Evolutionary conservation across 129 eudicot genomes (phyloP), one percentile per base, ranked within the genome.

Genomic region (Scalesia atractyloides): DNA sequence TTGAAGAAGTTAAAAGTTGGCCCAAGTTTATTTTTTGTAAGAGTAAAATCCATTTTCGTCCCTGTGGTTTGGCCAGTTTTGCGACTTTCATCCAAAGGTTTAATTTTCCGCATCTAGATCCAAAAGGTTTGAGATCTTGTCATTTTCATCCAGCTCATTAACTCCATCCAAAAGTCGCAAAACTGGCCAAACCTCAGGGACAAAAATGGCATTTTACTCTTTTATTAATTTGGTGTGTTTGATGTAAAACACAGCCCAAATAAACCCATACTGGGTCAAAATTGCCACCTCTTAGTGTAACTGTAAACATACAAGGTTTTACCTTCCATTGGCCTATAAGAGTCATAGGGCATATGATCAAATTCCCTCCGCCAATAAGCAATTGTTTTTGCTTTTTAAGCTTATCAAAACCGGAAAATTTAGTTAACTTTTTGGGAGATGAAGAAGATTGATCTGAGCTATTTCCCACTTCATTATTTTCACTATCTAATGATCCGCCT

Each of bases 301-400:
- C 30, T 24, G 30, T 24, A 41, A 24, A 18, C 8, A 24, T 60
- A 56, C 51, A 68, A 56, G 62, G 49, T 62, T 33, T 67, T 83
- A 94, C 99, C 99, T 94, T 94, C 99, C 99, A 94, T 64, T 94
- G 99, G 82, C 97, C 89, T 19, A 94, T 78, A 71, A 94, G 99
- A 69, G 99, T 94, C 99, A 94, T 90, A 9, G 99, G 99, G 66
- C 99, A 94, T 36, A 94, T 75, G 71, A 94, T 94, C 51, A 94
- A 91, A 81, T 83, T 90, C 60, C 99, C 97, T 13, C 99, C 99
- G 79, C 88, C 75, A 43, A 67, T 65, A 20, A 90, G 86, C 2
- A 78, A 57, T 18, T 68, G 75, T 68, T 82, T 83, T 66, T 81
- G 86, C 66, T 85, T 94, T 70, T 34, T 68, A 70, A 90, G 76